phyloP scores from a whole-genome alignment of 148 eudicot species.

The Cornus kousa region DNA sequence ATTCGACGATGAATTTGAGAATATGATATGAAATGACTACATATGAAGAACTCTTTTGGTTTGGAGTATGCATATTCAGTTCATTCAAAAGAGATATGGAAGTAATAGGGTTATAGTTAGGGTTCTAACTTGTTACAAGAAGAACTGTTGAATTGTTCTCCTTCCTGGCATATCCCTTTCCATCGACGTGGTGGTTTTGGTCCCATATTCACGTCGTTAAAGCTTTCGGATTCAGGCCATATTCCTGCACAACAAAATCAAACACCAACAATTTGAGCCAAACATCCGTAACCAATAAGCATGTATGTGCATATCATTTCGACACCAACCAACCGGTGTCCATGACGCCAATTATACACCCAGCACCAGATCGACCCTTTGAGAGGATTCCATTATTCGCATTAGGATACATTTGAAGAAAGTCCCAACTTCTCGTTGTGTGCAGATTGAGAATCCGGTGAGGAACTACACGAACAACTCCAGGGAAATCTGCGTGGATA shows the following conservation, averaged over 20 bases:
- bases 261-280: background rate
- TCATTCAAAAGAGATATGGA: background rate
- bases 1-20: too few relatives aligned
- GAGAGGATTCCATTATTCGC: constrained; percentile 35
- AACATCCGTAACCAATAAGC: background rate
- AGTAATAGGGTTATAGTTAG: background rate
- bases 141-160: constrained; percentile 40
- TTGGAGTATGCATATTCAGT: background rate
- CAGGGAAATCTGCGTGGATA: constrained; percentile 39
- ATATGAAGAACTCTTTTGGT: background rate
- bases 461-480: constrained; percentile 41
- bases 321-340: constrained; percentile 42
- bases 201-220: constrained; percentile 37
- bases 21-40: too few relatives aligned
- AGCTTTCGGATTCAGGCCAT: constrained; percentile 60
- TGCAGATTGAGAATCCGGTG: constrained; percentile 33
- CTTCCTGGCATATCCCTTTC: constrained; percentile 49
- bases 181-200: constrained; percentile 29
- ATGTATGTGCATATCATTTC: background rate
- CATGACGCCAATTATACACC: constrained; percentile 46
- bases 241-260: constrained; percentile 18
- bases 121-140: constrained; percentile 40
- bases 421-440: constrained; percentile 64
- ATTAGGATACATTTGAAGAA: constrained; percentile 36
- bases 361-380: constrained; percentile 34